phyloP scores from a whole-genome alignment of 1,284 basidiomycete genomes.

The Melampsora americana region DNA sequence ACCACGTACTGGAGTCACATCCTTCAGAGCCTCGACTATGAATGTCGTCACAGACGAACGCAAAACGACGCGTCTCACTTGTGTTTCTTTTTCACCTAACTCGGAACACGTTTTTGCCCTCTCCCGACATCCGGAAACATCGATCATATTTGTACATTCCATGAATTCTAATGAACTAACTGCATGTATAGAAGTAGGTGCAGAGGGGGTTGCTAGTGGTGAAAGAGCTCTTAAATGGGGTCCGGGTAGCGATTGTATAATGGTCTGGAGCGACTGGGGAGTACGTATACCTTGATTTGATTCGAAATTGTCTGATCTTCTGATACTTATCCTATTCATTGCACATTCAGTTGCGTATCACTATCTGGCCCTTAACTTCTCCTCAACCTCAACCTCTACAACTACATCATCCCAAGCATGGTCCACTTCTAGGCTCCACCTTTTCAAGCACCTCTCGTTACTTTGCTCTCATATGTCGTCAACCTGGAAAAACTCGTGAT shows the following conservation, averaged over 20 bases:
- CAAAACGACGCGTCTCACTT: constrained; percentile 17
- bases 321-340: not conserved
- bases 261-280: constrained; percentile 40
- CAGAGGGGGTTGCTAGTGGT: constrained; percentile 34
- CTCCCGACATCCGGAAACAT: constrained; percentile 7
- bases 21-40: not conserved
- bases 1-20: not conserved
- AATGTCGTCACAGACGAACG: constrained; percentile 4
- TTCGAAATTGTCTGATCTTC: not conserved
- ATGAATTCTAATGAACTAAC: constrained; percentile 28
- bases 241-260: constrained; percentile 19
- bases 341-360: constrained; percentile 24
- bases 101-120: constrained; percentile 23
- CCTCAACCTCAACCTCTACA: constrained; percentile 31
- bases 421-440: constrained; percentile 12
- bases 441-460: constrained; percentile 18
- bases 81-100: constrained; percentile 33
- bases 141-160: constrained; percentile 20
- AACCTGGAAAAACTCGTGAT: constrained; percentile 26
- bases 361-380: constrained; percentile 25
- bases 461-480: constrained; percentile 29
- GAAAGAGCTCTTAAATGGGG: constrained; percentile 34
- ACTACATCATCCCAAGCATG: constrained; percentile 37
- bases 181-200: constrained; percentile 24
- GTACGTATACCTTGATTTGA: not conserved